Evolutionary conservation across 106 monocot species (phyloP).

Genomic region (Dendrobium nobile): DNA sequence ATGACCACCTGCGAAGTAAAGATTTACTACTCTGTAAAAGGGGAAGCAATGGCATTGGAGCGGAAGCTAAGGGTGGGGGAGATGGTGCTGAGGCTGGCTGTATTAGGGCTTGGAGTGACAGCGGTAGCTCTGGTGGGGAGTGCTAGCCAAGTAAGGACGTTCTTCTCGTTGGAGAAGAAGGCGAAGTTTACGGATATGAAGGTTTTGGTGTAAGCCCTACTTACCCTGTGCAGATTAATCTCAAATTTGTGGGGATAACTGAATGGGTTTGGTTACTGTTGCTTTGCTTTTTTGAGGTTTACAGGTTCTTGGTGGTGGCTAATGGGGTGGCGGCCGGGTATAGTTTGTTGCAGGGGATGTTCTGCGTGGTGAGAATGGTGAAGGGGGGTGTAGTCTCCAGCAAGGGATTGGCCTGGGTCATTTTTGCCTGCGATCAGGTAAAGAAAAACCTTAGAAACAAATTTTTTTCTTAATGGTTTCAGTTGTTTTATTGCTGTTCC

Average conservation of each 20-base stretch:
- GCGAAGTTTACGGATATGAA: constrained; percentile 88
- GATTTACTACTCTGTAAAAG: constrained; percentile 21
- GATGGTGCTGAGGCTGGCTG: constrained; percentile 47
- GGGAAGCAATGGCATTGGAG: constrained; percentile 37
- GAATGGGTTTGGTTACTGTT: background rate
- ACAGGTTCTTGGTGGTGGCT: constrained; percentile 69
- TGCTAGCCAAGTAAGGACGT: constrained; percentile 49
- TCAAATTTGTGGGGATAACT: background rate
- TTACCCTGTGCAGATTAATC: background rate
- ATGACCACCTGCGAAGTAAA: background rate
- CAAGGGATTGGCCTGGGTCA: too few relatives aligned
- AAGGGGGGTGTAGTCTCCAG: constrained; percentile 10
- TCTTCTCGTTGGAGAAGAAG: constrained; percentile 81
- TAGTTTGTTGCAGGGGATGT: constrained; percentile 56
- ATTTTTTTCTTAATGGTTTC: too few relatives aligned
- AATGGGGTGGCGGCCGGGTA: constrained; percentile 69
- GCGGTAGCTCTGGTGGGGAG: constrained; percentile 51
- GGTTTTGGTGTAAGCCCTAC: constrained; percentile 49
- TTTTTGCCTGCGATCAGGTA: too few relatives aligned
- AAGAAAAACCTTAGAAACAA: too few relatives aligned
- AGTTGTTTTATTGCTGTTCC: too few relatives aligned
- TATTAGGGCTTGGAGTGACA: constrained; percentile 36
- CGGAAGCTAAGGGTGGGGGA: constrained; percentile 58
- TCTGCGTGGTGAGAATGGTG: constrained; percentile 47
- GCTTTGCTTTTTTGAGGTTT: background rate